phyloP scores from a whole-genome alignment of 768 basidiomycete species.

The Pholiota conissans region DNA sequence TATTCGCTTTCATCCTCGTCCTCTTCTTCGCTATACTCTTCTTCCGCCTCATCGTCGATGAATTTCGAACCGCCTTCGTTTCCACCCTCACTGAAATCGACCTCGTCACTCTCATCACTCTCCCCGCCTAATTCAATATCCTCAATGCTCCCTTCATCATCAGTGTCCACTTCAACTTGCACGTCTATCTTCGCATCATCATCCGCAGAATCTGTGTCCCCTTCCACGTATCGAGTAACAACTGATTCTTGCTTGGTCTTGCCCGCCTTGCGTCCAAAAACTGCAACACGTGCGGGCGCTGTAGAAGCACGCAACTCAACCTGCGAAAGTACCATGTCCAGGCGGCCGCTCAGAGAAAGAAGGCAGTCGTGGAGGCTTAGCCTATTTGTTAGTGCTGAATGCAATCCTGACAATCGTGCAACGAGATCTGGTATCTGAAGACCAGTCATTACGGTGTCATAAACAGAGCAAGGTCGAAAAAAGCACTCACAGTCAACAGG shows the following conservation, averaged over 20 bases:
- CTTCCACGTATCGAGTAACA: slow-evolving; percentile 69
- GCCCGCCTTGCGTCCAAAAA: slow-evolving; percentile 36
- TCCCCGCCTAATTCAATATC: slow-evolving; percentile 74
- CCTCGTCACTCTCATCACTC: slow-evolving; percentile 60
- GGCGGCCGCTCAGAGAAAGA: slow-evolving; percentile 80
- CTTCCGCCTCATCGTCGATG: slow-evolving; percentile 66
- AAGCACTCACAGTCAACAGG: slow-evolving; percentile 82
- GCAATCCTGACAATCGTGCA: slow-evolving; percentile 80
- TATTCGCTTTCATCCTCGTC: slow-evolving; percentile 58
- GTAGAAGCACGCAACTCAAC: slow-evolving; percentile 85
- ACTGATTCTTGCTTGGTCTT: slow-evolving; percentile 31
- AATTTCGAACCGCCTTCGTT: slow-evolving; percentile 48
- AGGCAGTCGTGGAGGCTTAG: slow-evolving; percentile 83
- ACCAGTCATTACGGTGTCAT: slow-evolving; percentile 2
- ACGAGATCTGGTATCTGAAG: slow-evolving; percentile 90
- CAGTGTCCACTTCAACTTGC: slow-evolving; percentile 66
- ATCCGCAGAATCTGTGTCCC: slow-evolving; percentile 60
- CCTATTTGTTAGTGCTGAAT: slow-evolving; percentile 77
- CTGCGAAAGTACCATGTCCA: slow-evolving; percentile 93
- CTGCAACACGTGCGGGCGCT: slow-evolving; percentile 55
- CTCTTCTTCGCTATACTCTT: slow-evolving; percentile 46
- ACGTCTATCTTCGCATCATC: slow-evolving; percentile 63
- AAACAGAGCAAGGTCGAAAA: slow-evolving; percentile 2
- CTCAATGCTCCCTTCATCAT: slow-evolving; percentile 67
- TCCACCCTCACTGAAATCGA: slow-evolving; percentile 52